These are phyloP conservation scores for Cardiospermum halicacabum DNA, from an alignment of 345 rosid genomes.

Conservation along the genomic window DNA sequence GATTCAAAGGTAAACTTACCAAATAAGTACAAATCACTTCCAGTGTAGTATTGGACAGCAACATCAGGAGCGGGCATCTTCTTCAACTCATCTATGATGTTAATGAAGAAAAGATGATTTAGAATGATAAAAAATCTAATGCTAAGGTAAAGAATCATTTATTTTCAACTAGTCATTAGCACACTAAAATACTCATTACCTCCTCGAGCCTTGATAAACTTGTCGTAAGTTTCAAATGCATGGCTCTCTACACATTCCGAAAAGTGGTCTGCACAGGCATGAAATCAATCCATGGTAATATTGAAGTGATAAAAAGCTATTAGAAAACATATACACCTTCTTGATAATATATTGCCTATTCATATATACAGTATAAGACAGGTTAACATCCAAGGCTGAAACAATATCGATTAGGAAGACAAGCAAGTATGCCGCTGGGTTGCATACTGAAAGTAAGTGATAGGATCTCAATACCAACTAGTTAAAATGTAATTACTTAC, in stretches of 20 bases:
- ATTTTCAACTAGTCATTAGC: conserved; percentile 1
- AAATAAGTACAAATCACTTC: conserved; percentile 80
- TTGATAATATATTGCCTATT: background rate
- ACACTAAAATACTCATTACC: conserved; percentile 37
- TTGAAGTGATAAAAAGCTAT: background rate
- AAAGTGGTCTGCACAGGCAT: conserved; percentile 67
- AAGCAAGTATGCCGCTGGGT: background rate
- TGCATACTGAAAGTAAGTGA: background rate
- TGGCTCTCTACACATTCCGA: conserved; percentile 94
- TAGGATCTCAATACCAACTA: background rate
- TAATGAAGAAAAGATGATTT: conserved; percentile 5
- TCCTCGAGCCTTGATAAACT: conserved; percentile 79
- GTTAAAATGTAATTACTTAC: conserved; percentile 41
- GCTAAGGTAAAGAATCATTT: background rate
- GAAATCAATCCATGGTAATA: background rate
- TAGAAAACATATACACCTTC: background rate
- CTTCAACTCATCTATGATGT: conserved; percentile 69
- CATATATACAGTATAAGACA: background rate
- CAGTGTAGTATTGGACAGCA: conserved; percentile 86
- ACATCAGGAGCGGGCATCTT: conserved; percentile 82
- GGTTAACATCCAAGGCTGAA: background rate
- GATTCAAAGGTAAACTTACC: conserved; percentile 44
- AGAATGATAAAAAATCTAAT: background rate
- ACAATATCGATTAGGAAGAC: background rate
- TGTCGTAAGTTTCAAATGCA: conserved; percentile 92